Percentiles rank a stretch among this genome's conserved stretches.
Conservation (phyloP, 768 basidiomycete genomes). For the Boletus speciosus region DNA sequence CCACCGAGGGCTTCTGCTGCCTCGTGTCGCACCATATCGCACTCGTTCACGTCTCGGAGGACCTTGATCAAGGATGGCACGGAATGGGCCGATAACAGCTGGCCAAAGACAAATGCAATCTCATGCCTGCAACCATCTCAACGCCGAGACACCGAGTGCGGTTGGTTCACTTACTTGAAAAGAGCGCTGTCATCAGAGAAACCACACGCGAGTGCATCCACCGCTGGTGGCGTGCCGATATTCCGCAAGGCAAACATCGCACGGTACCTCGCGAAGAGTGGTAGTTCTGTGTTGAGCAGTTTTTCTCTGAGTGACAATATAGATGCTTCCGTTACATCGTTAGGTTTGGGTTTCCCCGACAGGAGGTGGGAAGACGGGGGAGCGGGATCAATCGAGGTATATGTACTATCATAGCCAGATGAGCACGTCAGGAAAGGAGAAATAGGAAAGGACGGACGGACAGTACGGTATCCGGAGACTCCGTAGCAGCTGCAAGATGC, state of each 20-base stretch:
- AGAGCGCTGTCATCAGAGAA: slow-evolving; percentile 86
- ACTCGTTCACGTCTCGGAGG: slow-evolving; percentile 67
- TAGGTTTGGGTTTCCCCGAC: slow-evolving; percentile 48
- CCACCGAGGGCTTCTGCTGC: slow-evolving; percentile 99
- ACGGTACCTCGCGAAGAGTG: slow-evolving; percentile 91
- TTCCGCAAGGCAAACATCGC: slow-evolving; percentile 98
- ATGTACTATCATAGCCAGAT: slow-evolving; percentile 43
- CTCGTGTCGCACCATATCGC: slow-evolving; percentile 98
- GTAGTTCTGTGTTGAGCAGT: slow-evolving; percentile 61
- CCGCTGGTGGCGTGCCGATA: slow-evolving; percentile 79
- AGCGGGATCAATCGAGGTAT: slow-evolving; percentile 87
- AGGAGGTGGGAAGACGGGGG: slow-evolving; percentile 70
- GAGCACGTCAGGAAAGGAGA: neutral
- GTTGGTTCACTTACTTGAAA: slow-evolving; percentile 69
- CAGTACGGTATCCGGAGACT: slow-evolving; percentile 36
- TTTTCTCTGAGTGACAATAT: slow-evolving; percentile 55
- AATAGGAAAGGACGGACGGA: slow-evolving; percentile 18
- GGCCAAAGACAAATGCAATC: slow-evolving; percentile 97
- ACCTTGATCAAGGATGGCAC: slow-evolving; percentile 82
- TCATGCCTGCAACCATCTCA: slow-evolving; percentile 67
- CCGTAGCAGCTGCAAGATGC: slow-evolving; percentile 34
- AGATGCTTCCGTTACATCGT: slow-evolving; percentile 44
- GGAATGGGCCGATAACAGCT: slow-evolving; percentile 84
- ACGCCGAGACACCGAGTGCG: neutral
- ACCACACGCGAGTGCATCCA: slow-evolving; percentile 87